Base-by-base conservation (phyloP, 345 rosid species). In the Arabidopsis suecica region DNA sequence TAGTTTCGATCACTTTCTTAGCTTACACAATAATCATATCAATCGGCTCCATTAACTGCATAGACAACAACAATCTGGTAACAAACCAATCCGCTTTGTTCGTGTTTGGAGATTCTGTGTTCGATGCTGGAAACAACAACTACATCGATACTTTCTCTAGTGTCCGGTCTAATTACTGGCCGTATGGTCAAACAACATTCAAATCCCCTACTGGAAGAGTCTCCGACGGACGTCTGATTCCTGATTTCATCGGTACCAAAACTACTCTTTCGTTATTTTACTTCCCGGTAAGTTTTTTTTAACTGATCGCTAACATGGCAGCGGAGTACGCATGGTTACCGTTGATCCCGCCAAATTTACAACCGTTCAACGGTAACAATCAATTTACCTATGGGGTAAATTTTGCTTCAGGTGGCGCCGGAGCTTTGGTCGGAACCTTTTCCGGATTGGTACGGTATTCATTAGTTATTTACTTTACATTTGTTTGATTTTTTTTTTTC, bases 271-370 rank as follows among this genome's bases (percentile, higher is more conserved):
- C 1, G 18, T 55, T 55, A 6, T 55, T 6, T 55, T 55, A 28
- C 13, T 30, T 30, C 9, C 9, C 18, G 9, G 5, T 2, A 13
- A 30, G 1, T 13, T 0, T 30, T 28, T 54, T 30, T 13, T 6
- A 13, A 30, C 22, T 30, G 18, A 30, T 55, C 3, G 6, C 11
- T 30, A 9, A 55, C 38, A 9, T 55, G 60, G 38, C 60, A 55
- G 60, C 60, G 2, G 60, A 55, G n/a, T 56, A 56, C 5, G 61
- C 61, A 28, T 56, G 61, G 61, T 56, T 56, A 56, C 61, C 61
- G 61, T 56, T 56, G 38, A 56, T 56, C 61, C 61, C 61, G 6
- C 38, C 61, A 30, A 14, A 56, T 56, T 34, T 56, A 56, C 61
- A 56, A 56, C 61, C 61, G 32, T 14, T 5, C 22, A 32, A 55